Conservation (phyloP, 1,139 yeast species). For the Diutina scorzettiae region DNA sequence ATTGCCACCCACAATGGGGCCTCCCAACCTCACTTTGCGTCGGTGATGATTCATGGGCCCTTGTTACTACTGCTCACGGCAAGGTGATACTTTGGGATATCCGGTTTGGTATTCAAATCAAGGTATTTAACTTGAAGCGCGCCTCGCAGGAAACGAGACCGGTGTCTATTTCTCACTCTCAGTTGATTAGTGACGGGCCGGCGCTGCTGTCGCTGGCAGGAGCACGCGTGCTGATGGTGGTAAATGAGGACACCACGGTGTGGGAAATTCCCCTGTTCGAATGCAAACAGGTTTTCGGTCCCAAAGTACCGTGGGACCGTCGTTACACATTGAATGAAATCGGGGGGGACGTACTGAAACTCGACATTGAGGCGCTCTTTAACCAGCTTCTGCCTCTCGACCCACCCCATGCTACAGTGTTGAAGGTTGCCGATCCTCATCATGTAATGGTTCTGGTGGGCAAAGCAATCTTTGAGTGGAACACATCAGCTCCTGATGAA, state of each 20-base stretch:
- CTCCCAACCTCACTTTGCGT: slow-evolving; percentile 46
- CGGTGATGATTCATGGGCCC: slow-evolving; percentile 42
- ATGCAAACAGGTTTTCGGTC: slow-evolving; percentile 41
- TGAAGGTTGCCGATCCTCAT: slow-evolving; percentile 23
- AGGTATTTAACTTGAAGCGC: slow-evolving; percentile 39
- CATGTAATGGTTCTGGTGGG: slow-evolving; percentile 15
- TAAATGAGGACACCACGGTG: slow-evolving; percentile 49
- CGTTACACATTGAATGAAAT: slow-evolving; percentile 21
- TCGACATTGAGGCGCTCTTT: slow-evolving; percentile 13
- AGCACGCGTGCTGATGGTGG: slow-evolving; percentile 39
- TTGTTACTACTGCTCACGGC: slow-evolving; percentile 70
- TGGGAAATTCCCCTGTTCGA: slow-evolving; percentile 67
- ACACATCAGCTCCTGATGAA: slow-evolving; percentile 9
- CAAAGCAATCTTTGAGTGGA: slow-evolving; percentile 12
- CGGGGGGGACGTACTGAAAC: slow-evolving; percentile 18
- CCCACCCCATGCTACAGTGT: slow-evolving; percentile 8
- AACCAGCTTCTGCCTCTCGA: slow-evolving; percentile 11
- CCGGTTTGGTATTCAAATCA: slow-evolving; percentile 49
- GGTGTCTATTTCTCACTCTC: slow-evolving; percentile 12
- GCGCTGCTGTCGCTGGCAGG: slow-evolving; percentile 15
- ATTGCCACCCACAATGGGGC: slow-evolving; percentile 57
- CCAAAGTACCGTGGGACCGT: slow-evolving; percentile 22
- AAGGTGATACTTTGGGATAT: slow-evolving; percentile 72
- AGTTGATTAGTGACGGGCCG: slow-evolving; percentile 21
- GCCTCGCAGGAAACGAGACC: slow-evolving; percentile 15